phyloP scores from a whole-genome alignment of 257 asterid species.

The Salvia hispanica region DNA sequence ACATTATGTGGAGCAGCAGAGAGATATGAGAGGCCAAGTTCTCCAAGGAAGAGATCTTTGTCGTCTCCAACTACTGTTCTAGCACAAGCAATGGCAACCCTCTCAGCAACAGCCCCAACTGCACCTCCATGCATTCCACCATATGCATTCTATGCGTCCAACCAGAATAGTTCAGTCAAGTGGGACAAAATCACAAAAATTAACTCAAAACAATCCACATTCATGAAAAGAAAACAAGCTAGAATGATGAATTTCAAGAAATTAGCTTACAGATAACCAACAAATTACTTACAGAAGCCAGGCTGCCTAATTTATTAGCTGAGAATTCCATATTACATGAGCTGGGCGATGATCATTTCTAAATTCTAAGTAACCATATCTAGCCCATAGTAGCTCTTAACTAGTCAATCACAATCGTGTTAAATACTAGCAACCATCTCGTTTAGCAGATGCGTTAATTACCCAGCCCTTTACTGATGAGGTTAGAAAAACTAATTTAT shows the following conservation, averaged over 20 bases:
- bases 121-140: constrained; percentile 93
- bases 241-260: neutral
- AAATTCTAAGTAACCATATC: neutral
- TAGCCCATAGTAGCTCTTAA: neutral
- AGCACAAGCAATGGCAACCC: constrained; percentile 79
- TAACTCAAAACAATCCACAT: neutral
- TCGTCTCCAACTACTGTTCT: constrained; percentile 78
- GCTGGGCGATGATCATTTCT: too few relatives aligned
- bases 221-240: neutral
- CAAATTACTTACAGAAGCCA: neutral
- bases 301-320: neutral
- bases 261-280: neutral
- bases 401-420: neutral
- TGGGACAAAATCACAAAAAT: neutral
- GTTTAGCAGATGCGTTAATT: neutral
- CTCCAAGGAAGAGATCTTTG: constrained; percentile 80
- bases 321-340: too few relatives aligned
- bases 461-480: neutral
- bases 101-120: constrained; percentile 68
- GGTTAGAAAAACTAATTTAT: neutral
- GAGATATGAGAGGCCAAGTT: constrained; percentile 71
- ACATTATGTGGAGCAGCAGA: constrained; percentile 70
- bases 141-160: constrained; percentile 53
- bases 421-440: neutral
- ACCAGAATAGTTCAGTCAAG: constrained; percentile 23